phyloP scores from a whole-genome alignment of 192 early-diverging fungal genomes.

The Mortierella hygrophila region DNA sequence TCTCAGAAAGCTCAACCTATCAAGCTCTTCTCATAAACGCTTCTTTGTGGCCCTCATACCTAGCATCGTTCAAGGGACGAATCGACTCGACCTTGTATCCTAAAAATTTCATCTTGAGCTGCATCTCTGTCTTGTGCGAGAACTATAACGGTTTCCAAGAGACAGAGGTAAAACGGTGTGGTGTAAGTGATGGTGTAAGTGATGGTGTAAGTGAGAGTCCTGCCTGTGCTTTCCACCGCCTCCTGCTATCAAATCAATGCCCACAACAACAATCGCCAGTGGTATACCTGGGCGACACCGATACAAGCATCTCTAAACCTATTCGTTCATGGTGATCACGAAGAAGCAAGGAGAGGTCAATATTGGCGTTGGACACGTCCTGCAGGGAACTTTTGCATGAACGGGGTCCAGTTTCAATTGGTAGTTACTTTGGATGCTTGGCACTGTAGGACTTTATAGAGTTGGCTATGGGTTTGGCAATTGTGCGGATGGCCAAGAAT shows the following conservation, averaged over 20 bases:
- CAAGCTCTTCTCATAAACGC: background rate
- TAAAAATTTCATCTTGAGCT: constrained; percentile 84
- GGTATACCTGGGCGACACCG: constrained; percentile 75
- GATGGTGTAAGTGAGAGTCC: background rate
- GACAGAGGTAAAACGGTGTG: background rate
- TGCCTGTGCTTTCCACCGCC: background rate
- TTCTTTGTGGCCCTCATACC: constrained; percentile 29
- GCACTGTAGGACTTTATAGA: constrained; percentile 58
- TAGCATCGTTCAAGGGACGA: constrained; percentile 82
- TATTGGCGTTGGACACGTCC: no score
- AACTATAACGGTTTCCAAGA: constrained; percentile 34
- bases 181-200: constrained; percentile 1
- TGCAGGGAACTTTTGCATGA: no score
- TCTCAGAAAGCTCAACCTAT: background rate
- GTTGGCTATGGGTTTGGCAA: constrained; percentile 72
- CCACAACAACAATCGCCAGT: no score
- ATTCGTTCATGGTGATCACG: background rate
- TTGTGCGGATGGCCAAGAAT: constrained; percentile 71
- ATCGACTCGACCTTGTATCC: constrained; percentile 81
- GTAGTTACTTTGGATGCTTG: constrained; percentile 63
- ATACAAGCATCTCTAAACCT: constrained; percentile 80
- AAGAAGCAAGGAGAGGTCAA: background rate
- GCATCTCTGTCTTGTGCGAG: constrained; percentile 85
- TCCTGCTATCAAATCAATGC: background rate
- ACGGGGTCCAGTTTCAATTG: background rate